Conservation (phyloP, 164 flowering plant genomes). For the Kalanchoe fedtschenkoi region DNA sequence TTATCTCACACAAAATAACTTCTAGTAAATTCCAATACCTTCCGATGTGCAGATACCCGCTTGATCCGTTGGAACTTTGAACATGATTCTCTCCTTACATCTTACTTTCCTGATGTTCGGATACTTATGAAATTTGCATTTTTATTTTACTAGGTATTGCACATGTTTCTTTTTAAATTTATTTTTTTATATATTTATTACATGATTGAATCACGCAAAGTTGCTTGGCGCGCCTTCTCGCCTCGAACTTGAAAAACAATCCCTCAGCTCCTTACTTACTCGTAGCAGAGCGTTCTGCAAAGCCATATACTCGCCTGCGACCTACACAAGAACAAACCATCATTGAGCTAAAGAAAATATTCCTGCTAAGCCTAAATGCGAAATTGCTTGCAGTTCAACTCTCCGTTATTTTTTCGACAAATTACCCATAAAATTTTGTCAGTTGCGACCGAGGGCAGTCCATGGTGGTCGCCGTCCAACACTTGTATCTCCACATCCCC, state of each 20-base stretch:
- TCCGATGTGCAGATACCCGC: too few relatives aligned
- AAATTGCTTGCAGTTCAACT: not conserved
- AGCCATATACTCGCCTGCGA: conserved; percentile 23
- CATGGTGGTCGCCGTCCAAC: conserved; percentile 8
- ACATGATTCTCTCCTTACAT: conserved; percentile 1
- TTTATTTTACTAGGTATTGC: conserved; percentile 10
- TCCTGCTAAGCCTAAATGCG: too few relatives aligned
- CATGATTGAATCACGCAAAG: too few relatives aligned
- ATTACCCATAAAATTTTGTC: conserved; percentile 25
- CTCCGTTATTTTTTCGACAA: too few relatives aligned
- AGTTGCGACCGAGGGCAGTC: conserved; percentile 6
- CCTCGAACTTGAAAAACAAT: conserved; percentile 16
- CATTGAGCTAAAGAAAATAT: too few relatives aligned
- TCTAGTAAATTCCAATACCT: not conserved
- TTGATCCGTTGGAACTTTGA: conserved; percentile 7
- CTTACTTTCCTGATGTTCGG: conserved; percentile 4
- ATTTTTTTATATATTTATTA: too few relatives aligned
- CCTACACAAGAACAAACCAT: too few relatives aligned
- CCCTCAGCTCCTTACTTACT: conserved; percentile 26
- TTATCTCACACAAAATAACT: too few relatives aligned
- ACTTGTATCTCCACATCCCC: conserved; percentile 14
- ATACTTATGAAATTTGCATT: not conserved
- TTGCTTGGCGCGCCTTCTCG: conserved; percentile 8
- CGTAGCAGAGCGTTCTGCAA: conserved; percentile 26
- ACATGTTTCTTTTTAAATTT: too few relatives aligned